Evolutionary conservation across 2,329 filamentous ascomycete genomes (phyloP).

Genomic region (Fusarium sp.): DNA sequence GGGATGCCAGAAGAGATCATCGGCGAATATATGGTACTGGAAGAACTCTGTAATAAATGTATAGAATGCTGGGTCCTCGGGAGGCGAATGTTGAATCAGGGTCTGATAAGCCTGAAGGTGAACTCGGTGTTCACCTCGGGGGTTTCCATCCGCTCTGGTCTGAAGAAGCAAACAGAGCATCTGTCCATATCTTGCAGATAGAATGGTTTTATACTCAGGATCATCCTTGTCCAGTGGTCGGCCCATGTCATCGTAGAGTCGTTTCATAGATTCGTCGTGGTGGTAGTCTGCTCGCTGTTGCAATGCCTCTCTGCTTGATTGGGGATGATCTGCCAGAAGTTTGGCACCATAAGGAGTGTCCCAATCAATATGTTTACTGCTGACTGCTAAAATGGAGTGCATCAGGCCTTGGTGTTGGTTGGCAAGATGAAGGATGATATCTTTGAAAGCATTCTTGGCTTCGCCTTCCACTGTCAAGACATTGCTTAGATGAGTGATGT

Average conservation of each 20-base stretch:
- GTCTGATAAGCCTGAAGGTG: slow-evolving; percentile 82
- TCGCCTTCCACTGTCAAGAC: slow-evolving; percentile 86
- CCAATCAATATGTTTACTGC: slow-evolving; percentile 79
- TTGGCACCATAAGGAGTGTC: slow-evolving; percentile 68
- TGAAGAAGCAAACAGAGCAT: slow-evolving; percentile 72
- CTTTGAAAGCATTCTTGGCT: slow-evolving; percentile 85
- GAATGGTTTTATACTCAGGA: slow-evolving; percentile 59
- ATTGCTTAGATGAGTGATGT: slow-evolving; percentile 81
- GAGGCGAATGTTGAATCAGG: slow-evolving; percentile 72
- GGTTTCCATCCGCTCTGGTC: slow-evolving; percentile 67
- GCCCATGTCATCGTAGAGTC: slow-evolving; percentile 62
- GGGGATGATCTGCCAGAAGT: slow-evolving; percentile 63
- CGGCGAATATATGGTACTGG: slow-evolving; percentile 81
- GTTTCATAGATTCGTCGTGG: slow-evolving; percentile 65
- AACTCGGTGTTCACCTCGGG: slow-evolving; percentile 77
- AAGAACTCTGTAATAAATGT: slow-evolving; percentile 81
- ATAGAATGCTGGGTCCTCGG: slow-evolving; percentile 73
- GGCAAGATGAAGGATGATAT: slow-evolving; percentile 85
- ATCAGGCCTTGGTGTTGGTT: slow-evolving; percentile 84
- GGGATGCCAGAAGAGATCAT: slow-evolving; percentile 68
- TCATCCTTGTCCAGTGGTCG: slow-evolving; percentile 58
- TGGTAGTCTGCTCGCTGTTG: slow-evolving; percentile 67
- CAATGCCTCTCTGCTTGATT: slow-evolving; percentile 61
- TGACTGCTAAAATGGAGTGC: slow-evolving; percentile 88
- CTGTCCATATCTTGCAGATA: slow-evolving; percentile 70